A percentile compares a stretch with the other conserved stretches of the same genome.
These are phyloP conservation scores for Lolium multiflorum DNA, from an alignment of 176 grass and related monocot species.

Conservation along the genomic window DNA sequence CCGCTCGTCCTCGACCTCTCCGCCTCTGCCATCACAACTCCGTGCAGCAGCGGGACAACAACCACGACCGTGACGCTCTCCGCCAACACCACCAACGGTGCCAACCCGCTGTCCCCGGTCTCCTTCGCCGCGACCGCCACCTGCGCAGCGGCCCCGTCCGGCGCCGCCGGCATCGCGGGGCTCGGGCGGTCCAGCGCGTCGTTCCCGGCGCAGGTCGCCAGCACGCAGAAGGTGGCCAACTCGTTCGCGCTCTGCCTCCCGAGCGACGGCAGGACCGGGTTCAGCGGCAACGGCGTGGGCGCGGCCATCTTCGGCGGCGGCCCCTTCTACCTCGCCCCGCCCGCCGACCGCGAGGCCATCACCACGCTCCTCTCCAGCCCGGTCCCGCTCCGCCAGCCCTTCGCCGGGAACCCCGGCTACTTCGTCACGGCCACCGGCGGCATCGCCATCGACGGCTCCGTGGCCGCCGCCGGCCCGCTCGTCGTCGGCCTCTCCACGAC, in stretches of 20 bases:
- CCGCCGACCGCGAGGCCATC: not conserved
- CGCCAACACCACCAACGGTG: constrained; percentile 65
- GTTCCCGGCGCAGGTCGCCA: constrained; percentile 50
- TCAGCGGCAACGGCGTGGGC: constrained; percentile 32
- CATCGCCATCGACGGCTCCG: constrained; percentile 32
- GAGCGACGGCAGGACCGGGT: constrained; percentile 32
- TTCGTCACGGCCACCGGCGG: constrained; percentile 36
- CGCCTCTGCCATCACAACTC: constrained; percentile 36
- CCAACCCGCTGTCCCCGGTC: constrained; percentile 39
- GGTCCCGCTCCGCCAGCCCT: constrained; percentile 31
- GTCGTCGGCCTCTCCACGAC: not conserved
- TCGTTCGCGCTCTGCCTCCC: constrained; percentile 80
- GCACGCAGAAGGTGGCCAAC: constrained; percentile 47
- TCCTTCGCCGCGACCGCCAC: constrained; percentile 32
- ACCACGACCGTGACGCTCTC: constrained; percentile 40
- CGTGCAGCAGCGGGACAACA: not conserved
- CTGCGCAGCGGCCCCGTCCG: constrained; percentile 48
- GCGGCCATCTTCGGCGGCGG: constrained; percentile 69
- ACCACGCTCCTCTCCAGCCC: constrained; percentile 21
- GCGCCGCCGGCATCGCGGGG: constrained; percentile 58
- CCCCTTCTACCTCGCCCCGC: constrained; percentile 40
- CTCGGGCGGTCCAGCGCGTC: constrained; percentile 49
- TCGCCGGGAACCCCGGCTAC: constrained; percentile 38
- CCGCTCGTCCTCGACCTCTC: constrained; percentile 56
- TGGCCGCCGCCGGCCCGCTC: constrained; percentile 13